phyloP scores from a whole-genome alignment of 2,329 filamentous ascomycete species.

The Ophiocordyceps unilateralis region DNA sequence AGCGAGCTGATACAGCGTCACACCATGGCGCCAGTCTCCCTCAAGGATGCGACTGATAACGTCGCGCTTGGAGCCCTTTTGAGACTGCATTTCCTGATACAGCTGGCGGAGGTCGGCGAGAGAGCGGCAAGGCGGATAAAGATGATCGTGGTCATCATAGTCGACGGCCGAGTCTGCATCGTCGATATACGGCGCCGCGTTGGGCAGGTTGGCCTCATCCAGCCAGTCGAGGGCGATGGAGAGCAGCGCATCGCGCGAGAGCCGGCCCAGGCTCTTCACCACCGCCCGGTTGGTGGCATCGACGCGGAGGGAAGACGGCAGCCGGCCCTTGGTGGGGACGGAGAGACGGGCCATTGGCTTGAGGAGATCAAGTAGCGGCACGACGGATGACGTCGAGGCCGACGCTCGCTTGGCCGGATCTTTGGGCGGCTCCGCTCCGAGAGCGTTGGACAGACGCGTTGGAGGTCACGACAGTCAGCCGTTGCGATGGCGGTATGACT shows the following conservation, averaged over 20 bases:
- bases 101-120: constrained; percentile 48
- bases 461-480: too few species aligned
- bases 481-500: neutral
- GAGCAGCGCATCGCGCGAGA: constrained; percentile 56
- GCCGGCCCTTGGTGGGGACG: constrained; percentile 52
- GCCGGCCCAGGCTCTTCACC: constrained; percentile 46
- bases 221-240: constrained; percentile 65
- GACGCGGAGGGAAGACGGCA: constrained; percentile 55
- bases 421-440: too few species aligned
- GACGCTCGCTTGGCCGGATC: neutral
- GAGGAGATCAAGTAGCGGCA: too few species aligned
- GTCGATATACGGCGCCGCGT: constrained; percentile 23
- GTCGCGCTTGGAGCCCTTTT: constrained; percentile 45
- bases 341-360: constrained; percentile 36
- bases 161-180: constrained; percentile 5
- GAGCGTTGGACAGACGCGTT: neutral
- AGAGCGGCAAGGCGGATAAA: constrained; percentile 51
- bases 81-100: constrained; percentile 42
- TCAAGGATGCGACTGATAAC: constrained; percentile 45
- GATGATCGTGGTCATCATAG: constrained; percentile 38
- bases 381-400: neutral
- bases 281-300: constrained; percentile 46
- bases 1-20: constrained; percentile 49
- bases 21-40: constrained; percentile 50
- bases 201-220: constrained; percentile 42